Evolutionary conservation across 2,329 filamentous ascomycete species (phyloP).

Genomic region (Xylariaceae sp.): DNA sequence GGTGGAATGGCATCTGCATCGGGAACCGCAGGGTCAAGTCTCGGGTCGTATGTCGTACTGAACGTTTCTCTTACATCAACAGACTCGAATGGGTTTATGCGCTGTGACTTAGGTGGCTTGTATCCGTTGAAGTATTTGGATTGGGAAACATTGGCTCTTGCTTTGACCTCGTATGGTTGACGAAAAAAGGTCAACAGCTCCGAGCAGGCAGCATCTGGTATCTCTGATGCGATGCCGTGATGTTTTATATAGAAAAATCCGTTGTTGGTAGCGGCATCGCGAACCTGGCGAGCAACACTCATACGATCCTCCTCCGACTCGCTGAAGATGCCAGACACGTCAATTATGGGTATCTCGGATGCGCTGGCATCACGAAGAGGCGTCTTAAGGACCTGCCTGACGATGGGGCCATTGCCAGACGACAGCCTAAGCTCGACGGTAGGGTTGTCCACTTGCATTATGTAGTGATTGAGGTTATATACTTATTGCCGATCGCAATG

Average conservation of each 20-base stretch:
- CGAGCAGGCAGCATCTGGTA: slow-evolving; percentile 26
- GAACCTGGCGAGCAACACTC: slow-evolving; percentile 36
- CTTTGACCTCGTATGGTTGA: slow-evolving; percentile 21
- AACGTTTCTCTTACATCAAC: slow-evolving; percentile 33
- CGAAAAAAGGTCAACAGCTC: slow-evolving; percentile 23
- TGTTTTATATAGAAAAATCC: slow-evolving; percentile 43
- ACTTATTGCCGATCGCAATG: too few species aligned
- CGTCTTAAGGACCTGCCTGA: slow-evolving; percentile 18
- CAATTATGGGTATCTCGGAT: slow-evolving; percentile 39
- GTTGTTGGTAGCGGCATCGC: slow-evolving; percentile 36
- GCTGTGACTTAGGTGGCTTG: slow-evolving; percentile 31
- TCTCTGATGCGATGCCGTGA: slow-evolving; percentile 27
- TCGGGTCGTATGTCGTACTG: slow-evolving; percentile 33
- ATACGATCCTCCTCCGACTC: slow-evolving; percentile 31
- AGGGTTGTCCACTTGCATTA: too few species aligned
- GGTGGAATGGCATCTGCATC: slow-evolving; percentile 27
- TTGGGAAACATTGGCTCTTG: slow-evolving; percentile 30
- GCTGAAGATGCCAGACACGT: slow-evolving; percentile 39
- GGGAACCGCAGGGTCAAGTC: slow-evolving; percentile 24
- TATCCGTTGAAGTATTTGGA: slow-evolving; percentile 39
- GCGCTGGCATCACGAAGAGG: slow-evolving; percentile 23
- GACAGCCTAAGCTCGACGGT: slow-evolving; percentile 17
- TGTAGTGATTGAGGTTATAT: too few species aligned
- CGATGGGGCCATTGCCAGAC: slow-evolving; percentile 24
- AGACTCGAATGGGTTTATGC: slow-evolving; percentile 21